phyloP scores from a whole-genome alignment of 1,284 basidiomycete species.

The Vanrija pseudolonga region DNA sequence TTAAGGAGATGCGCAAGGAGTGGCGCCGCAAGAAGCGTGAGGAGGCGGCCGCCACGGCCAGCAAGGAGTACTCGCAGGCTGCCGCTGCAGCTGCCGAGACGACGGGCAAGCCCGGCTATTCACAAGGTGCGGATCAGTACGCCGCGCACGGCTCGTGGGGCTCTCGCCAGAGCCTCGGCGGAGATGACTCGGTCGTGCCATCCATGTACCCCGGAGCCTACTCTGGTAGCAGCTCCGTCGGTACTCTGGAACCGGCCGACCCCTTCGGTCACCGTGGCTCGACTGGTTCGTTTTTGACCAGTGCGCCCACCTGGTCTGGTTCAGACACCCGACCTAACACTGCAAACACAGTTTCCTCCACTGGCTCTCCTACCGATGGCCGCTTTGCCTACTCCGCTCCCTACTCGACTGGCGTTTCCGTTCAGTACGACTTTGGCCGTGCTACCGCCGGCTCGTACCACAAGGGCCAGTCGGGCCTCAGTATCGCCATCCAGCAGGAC shows the following conservation, averaged over 20 bases:
- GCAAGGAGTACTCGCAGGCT: slow-evolving; percentile 14
- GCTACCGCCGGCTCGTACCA: not conserved
- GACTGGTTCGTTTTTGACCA: slow-evolving; percentile 12
- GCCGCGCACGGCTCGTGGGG: too few species aligned
- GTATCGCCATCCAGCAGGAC: too few species aligned
- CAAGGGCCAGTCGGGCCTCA: not conserved
- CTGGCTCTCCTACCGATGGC: slow-evolving; percentile 13
- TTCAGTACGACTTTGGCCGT: not conserved
- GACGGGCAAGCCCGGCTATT: not conserved
- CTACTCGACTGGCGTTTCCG: not conserved
- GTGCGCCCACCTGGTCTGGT: slow-evolving; percentile 9
- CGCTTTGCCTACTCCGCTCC: slow-evolving; percentile 7
- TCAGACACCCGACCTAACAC: slow-evolving; percentile 19
- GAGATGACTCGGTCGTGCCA: too few species aligned
- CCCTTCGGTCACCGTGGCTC: slow-evolving; percentile 14
- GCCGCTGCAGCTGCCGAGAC: slow-evolving; percentile 7
- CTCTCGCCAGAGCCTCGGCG: too few species aligned
- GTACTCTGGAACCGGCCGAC: not conserved
- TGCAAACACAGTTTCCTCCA: slow-evolving; percentile 16
- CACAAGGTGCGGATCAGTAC: too few species aligned
- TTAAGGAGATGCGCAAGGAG: slow-evolving; percentile 93
- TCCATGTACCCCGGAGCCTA: not conserved
- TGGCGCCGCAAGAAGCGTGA: slow-evolving; percentile 93
- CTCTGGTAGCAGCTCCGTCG: not conserved
- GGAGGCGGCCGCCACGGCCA: slow-evolving; percentile 22